Conservation (phyloP, 306 rosid genomes). For the Morella rubra region DNA sequence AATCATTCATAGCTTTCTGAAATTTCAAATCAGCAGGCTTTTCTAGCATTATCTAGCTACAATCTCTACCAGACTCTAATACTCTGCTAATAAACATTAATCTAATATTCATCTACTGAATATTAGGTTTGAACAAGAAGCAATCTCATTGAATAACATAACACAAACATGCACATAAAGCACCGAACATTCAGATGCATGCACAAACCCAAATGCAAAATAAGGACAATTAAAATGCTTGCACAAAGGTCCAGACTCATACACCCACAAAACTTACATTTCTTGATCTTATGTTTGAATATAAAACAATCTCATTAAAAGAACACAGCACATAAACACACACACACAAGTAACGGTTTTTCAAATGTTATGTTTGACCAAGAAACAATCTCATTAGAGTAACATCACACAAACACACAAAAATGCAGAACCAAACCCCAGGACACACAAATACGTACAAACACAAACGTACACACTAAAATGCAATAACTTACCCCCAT, state of each 20-base stretch:
- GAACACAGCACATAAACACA: background rate
- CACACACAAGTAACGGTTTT: background rate
- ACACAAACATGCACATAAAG: background rate
- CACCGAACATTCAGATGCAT: no score
- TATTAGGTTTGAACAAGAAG: background rate
- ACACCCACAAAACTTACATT: no score
- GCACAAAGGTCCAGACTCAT: no score
- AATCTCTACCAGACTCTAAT: background rate
- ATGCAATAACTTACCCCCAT: constrained; percentile 73
- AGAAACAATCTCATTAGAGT: no score
- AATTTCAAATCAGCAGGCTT: background rate
- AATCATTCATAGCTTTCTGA: background rate
- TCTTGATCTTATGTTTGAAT: background rate
- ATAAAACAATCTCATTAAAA: background rate
- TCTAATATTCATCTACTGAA: background rate
- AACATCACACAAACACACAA: no score
- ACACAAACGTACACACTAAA: background rate
- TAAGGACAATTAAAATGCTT: no score
- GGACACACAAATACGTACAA: background rate
- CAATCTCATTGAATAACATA: background rate
- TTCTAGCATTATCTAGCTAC: no score
- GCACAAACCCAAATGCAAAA: no score
- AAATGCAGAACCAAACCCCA: no score
- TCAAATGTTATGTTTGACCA: no score
- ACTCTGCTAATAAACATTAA: background rate